phyloP scores from a whole-genome alignment of 2,329 filamentous ascomycete genomes.

The Podosphaera xanthii region DNA sequence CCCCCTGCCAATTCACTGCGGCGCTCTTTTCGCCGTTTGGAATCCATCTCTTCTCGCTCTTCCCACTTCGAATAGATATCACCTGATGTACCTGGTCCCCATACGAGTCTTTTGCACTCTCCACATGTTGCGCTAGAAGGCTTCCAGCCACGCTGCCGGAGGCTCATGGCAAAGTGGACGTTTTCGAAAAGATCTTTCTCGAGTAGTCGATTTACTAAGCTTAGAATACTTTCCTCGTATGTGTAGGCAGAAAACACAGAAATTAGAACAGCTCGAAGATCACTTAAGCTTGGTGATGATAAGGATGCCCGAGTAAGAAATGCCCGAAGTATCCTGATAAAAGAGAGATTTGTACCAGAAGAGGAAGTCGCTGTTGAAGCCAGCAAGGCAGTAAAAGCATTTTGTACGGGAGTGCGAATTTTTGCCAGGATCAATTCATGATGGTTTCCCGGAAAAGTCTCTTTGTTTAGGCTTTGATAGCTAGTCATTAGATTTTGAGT shows the following conservation, averaged over 20 bases:
- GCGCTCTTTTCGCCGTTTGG: slow-evolving; percentile 18
- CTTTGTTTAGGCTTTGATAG: slow-evolving; percentile 19
- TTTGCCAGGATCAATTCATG: slow-evolving; percentile 38
- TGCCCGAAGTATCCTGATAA: slow-evolving; percentile 68
- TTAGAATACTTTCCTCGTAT: slow-evolving; percentile 77
- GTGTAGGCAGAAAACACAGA: slow-evolving; percentile 91
- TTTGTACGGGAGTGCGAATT: slow-evolving; percentile 63
- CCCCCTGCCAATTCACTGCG: slow-evolving; percentile 14
- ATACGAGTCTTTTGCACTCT: slow-evolving; percentile 57
- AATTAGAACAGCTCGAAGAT: slow-evolving; percentile 61
- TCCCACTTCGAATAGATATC: slow-evolving; percentile 70
- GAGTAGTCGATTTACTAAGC: slow-evolving; percentile 64
- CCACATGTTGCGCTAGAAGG: slow-evolving; percentile 74
- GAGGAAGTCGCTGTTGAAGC: slow-evolving; percentile 38
- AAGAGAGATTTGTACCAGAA: slow-evolving; percentile 38
- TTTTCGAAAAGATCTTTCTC: slow-evolving; percentile 75
- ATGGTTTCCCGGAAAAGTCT: slow-evolving; percentile 21
- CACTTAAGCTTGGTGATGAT: slow-evolving; percentile 64
- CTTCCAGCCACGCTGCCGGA: slow-evolving; percentile 72
- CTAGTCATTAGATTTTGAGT: slow-evolving; percentile 39
- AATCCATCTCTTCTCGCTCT: slow-evolving; percentile 28
- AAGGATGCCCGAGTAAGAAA: slow-evolving; percentile 68
- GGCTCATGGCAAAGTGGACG: slow-evolving; percentile 48
- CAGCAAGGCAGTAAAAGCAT: slow-evolving; percentile 71
- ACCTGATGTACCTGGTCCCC: slow-evolving; percentile 67